A percentile compares a stretch with the other conserved stretches of the same genome.
Conservation (phyloP, 768 basidiomycete genomes). For the Lentinula detonsa region DNA sequence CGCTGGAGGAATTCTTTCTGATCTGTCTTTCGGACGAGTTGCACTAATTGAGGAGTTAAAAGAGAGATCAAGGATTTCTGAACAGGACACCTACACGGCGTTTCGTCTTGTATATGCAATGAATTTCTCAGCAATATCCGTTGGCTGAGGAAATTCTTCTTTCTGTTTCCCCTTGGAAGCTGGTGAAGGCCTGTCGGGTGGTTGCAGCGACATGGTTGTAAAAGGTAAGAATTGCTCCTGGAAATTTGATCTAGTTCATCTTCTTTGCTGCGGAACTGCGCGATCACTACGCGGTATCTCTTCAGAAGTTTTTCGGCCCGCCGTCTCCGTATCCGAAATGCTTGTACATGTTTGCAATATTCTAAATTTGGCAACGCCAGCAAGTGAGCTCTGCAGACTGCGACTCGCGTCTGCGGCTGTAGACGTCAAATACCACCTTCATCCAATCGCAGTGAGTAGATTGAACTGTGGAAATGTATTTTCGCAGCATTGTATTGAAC, state of each 20-base stretch:
- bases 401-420: background rate
- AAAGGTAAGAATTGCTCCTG: background rate
- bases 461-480: no score
- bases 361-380: no score
- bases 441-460: no score
- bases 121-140: constrained; percentile 57
- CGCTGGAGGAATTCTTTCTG: constrained; percentile 28
- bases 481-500: no score
- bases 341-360: no score
- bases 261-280: background rate
- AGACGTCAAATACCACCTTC: no score
- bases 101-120: constrained; percentile 62
- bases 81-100: constrained; percentile 40
- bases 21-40: constrained; percentile 38
- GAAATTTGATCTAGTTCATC: background rate
- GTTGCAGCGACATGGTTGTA: background rate
- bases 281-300: background rate
- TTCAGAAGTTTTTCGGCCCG: background rate
- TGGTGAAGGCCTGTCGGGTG: constrained; percentile 24
- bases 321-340: background rate
- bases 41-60: constrained; percentile 25
- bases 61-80: background rate
- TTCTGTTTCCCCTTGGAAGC: constrained; percentile 23
- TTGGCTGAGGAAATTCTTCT: constrained; percentile 26
- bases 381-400: no score